Conservation (phyloP, 768 basidiomycete genomes). For the Calocera viscosa region DNA sequence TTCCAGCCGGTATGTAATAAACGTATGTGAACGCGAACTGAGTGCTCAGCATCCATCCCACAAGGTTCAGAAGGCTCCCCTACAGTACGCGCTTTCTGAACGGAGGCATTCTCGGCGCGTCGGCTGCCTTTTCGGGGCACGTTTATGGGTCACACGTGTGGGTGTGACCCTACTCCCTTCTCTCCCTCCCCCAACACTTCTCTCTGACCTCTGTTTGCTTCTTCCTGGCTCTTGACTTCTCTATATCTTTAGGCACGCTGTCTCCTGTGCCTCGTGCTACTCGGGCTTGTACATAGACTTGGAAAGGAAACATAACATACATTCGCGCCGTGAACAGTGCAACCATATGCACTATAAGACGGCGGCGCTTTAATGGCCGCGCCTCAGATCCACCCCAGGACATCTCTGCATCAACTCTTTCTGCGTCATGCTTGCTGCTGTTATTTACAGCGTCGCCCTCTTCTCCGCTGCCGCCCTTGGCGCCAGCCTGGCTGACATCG, state of each 20-base stretch:
- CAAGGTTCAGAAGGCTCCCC: too few species aligned
- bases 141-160: not conserved
- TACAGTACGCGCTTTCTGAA: too few species aligned
- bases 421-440: not conserved
- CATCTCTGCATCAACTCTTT: not conserved
- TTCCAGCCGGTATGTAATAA: too few species aligned
- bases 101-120: not conserved
- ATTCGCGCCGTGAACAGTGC: not conserved
- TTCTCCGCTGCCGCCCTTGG: not conserved
- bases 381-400: not conserved
- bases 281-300: not conserved
- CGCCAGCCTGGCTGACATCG: conserved; percentile 11
- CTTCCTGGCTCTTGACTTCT: not conserved
- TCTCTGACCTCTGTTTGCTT: not conserved
- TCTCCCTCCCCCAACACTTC: not conserved
- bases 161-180: too few species aligned
- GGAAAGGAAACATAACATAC: not conserved
- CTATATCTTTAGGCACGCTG: not conserved
- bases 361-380: not conserved
- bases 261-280: not conserved
- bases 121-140: not conserved
- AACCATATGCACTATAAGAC: not conserved
- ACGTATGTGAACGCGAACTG: too few species aligned
- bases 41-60: too few species aligned
- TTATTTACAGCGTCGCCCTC: not conserved